Evolutionary conservation across 108 stramenopile species (phyloP).

Genomic region (Bacterosira constricta): DNA sequence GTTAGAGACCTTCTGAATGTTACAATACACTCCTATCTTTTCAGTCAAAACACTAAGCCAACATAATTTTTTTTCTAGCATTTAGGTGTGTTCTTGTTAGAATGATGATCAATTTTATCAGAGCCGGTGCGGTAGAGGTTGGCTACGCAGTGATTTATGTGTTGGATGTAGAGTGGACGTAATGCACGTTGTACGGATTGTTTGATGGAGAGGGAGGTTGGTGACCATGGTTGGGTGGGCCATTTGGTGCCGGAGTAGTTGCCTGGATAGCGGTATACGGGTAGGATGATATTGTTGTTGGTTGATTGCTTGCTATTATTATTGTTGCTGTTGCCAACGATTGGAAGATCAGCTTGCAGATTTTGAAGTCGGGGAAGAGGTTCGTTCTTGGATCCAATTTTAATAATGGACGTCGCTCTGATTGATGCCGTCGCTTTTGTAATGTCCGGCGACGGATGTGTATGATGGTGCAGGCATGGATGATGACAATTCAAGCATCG

Average conservation of each 20-base stretch:
- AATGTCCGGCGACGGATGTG: too few relatives aligned
- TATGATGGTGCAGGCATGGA: too few relatives aligned
- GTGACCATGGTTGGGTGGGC: slow-evolving; percentile 69
- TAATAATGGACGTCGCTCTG: too few relatives aligned
- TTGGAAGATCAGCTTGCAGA: slow-evolving; percentile 65
- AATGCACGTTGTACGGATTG: slow-evolving; percentile 62
- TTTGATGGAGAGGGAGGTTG: slow-evolving; percentile 59
- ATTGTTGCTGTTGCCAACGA: not conserved
- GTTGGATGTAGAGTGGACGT: slow-evolving; percentile 61
- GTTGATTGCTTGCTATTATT: too few relatives aligned
- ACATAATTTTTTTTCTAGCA: too few relatives aligned
- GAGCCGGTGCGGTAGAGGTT: slow-evolving; percentile 75
- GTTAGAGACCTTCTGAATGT: too few relatives aligned
- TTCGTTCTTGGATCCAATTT: slow-evolving; percentile 63
- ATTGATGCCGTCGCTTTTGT: too few relatives aligned
- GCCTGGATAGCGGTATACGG: slow-evolving; percentile 78
- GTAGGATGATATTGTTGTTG: slow-evolving; percentile 35
- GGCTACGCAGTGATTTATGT: slow-evolving; percentile 82
- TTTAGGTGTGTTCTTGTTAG: slow-evolving; percentile 81
- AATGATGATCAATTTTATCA: slow-evolving; percentile 76
- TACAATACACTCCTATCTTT: too few relatives aligned
- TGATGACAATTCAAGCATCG: too few relatives aligned
- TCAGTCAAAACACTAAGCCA: too few relatives aligned
- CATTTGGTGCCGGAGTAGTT: slow-evolving; percentile 78
- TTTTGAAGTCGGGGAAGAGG: slow-evolving; percentile 74